Conservation (phyloP, 108 stramenopile species). For the Parietichytrium sp. region DNA sequence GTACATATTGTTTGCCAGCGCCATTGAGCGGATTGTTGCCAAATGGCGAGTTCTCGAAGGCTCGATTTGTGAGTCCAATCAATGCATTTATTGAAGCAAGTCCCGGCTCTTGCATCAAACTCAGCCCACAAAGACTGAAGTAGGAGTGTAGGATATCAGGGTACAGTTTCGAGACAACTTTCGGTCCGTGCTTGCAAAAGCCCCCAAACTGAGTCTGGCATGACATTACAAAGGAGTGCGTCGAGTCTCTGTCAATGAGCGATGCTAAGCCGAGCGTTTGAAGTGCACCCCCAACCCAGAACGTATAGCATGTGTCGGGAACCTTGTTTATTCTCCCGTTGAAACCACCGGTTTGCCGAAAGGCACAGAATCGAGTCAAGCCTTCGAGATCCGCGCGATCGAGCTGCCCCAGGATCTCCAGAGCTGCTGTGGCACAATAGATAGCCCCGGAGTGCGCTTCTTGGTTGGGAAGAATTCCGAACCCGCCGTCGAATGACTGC, state of each 20-base stretch:
- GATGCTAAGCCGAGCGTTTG: constrained; percentile 39
- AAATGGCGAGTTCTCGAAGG: background rate
- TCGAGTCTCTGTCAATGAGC: constrained; percentile 42
- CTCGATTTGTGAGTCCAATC: background rate
- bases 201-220: constrained; percentile 52
- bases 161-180: background rate
- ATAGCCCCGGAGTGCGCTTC: constrained; percentile 54
- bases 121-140: constrained; percentile 53
- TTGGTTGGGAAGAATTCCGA: constrained; percentile 46
- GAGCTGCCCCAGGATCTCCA: constrained; percentile 47
- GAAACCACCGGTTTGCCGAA: constrained; percentile 42
- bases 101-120: constrained; percentile 35
- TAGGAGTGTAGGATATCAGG: constrained; percentile 58
- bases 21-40: background rate
- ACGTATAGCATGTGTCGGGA: constrained; percentile 56
- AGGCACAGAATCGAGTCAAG: background rate
- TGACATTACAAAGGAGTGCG: constrained; percentile 42
- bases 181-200: constrained; percentile 53
- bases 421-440: constrained; percentile 53
- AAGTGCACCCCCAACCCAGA: constrained; percentile 59
- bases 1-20: too few relatives aligned
- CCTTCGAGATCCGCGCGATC: background rate
- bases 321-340: constrained; percentile 57
- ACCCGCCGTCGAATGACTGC: constrained; percentile 53
- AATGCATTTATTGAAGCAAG: background rate